phyloP scores from a whole-genome alignment of 2,329 filamentous ascomycete species.

The Aspergillus felis region DNA sequence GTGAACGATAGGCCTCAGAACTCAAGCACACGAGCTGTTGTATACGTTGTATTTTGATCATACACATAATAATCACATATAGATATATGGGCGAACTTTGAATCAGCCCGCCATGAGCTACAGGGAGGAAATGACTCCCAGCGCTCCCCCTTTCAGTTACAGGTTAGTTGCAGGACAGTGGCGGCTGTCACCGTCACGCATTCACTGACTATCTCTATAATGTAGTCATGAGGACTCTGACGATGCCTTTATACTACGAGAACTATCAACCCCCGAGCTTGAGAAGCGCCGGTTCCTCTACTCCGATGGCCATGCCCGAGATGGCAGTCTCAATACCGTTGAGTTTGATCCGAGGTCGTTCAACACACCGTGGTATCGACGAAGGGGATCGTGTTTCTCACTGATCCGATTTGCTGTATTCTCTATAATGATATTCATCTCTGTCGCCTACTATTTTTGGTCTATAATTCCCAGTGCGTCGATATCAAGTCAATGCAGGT shows the following conservation, averaged over 20 bases:
- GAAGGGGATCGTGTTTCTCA: slow-evolving; percentile 3
- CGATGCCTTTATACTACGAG: slow-evolving; percentile 4
- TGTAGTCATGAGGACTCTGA: slow-evolving; percentile 4
- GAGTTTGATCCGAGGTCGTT: background rate
- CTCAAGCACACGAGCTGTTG: background rate
- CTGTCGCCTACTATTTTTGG: slow-evolving; percentile 9
- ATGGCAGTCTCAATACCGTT: background rate
- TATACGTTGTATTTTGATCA: background rate
- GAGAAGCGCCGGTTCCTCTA: slow-evolving; percentile 6
- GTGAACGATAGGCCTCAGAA: background rate
- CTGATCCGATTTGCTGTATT: slow-evolving; percentile 5
- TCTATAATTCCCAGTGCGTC: slow-evolving; percentile 6
- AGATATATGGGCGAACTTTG: background rate
- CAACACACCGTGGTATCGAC: background rate
- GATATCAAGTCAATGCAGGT: background rate
- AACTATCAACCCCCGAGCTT: background rate
- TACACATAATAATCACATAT: background rate
- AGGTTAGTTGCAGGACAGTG: slow-evolving; percentile 5
- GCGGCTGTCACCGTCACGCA: background rate
- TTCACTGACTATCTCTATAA: background rate
- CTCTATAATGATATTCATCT: slow-evolving; percentile 4
- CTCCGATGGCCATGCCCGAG: background rate
- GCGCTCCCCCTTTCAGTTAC: slow-evolving; percentile 6
- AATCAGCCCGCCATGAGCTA: slow-evolving; percentile 4
- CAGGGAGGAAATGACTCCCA: slow-evolving; percentile 1